Conservation (phyloP, 116 monocot genomes). For the Thalassia testudinum region DNA sequence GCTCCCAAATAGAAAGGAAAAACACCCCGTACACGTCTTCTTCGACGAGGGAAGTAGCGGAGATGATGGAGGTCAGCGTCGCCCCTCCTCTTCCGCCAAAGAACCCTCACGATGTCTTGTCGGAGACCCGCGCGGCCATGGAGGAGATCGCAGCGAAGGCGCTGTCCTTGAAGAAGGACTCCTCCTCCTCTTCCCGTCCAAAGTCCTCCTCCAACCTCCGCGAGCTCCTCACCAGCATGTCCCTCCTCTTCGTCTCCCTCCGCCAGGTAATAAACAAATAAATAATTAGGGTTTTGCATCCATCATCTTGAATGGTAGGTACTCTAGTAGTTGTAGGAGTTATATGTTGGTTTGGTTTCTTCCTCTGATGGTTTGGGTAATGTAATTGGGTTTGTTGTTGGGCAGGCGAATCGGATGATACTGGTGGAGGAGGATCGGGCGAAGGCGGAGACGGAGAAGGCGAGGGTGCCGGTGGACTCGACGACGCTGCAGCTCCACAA, state of each 20-base stretch:
- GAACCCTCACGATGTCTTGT: not conserved
- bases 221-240: slow-evolving; percentile 80
- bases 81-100: not conserved
- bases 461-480: slow-evolving; percentile 86
- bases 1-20: too few species aligned
- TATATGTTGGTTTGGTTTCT: too few species aligned
- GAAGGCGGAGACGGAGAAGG: slow-evolving; percentile 78
- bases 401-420: slow-evolving; percentile 65
- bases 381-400: not conserved
- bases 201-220: slow-evolving; percentile 71
- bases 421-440: slow-evolving; percentile 79
- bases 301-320: too few species aligned
- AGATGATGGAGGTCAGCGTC: not conserved
- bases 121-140: slow-evolving; percentile 40
- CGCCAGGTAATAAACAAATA: slow-evolving; percentile 79
- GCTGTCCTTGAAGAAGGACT: slow-evolving; percentile 68
- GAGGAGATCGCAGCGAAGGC: slow-evolving; percentile 80
- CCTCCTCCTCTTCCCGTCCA: too few species aligned
- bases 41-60: not conserved
- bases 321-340: not conserved
- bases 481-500: slow-evolving; percentile 93
- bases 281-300: too few species aligned
- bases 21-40: too few species aligned
- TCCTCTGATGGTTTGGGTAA: not conserved
- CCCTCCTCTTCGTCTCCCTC: slow-evolving; percentile 77